Evolutionary conservation across 306 rosid genomes (phyloP).

Genomic region (Trichosanthes truncata): DNA sequence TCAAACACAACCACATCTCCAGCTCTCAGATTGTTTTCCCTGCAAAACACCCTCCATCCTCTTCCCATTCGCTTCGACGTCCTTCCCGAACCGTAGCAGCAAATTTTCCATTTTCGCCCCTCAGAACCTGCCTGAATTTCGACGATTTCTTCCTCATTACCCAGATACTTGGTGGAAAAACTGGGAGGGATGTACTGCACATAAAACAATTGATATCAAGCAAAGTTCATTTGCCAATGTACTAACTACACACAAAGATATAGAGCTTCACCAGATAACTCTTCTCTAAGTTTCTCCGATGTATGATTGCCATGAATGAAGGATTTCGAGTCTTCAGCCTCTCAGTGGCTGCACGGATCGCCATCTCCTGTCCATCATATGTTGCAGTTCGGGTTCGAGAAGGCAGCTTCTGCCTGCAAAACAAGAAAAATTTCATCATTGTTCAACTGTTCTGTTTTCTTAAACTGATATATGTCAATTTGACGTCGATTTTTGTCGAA

Average conservation of each 20-base stretch:
- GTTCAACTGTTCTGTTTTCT: not conserved
- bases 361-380: not conserved
- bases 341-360: not conserved
- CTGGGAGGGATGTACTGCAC: slow-evolving; percentile 23
- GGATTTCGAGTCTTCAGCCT: slow-evolving; percentile 10
- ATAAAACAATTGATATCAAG: not conserved
- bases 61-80: not conserved
- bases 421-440: not conserved
- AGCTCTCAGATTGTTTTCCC: not conserved
- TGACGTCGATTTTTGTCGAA: not conserved
- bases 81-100: not conserved
- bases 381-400: not conserved
- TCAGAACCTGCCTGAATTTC: slow-evolving; percentile 5
- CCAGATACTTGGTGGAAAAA: slow-evolving; percentile 18
- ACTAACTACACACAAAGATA: not conserved
- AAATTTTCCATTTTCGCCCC: slow-evolving; percentile 10
- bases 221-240: not conserved
- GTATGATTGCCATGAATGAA: slow-evolving; percentile 4
- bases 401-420: not conserved
- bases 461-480: not conserved
- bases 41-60: slow-evolving; percentile 16
- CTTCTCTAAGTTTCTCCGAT: accelerated
- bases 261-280: slow-evolving; percentile 13
- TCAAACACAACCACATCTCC: slow-evolving; percentile 30
- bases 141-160: not conserved